phyloP scores from a whole-genome alignment of 2,329 filamentous ascomycete species.

The Cryphonectria japonica region DNA sequence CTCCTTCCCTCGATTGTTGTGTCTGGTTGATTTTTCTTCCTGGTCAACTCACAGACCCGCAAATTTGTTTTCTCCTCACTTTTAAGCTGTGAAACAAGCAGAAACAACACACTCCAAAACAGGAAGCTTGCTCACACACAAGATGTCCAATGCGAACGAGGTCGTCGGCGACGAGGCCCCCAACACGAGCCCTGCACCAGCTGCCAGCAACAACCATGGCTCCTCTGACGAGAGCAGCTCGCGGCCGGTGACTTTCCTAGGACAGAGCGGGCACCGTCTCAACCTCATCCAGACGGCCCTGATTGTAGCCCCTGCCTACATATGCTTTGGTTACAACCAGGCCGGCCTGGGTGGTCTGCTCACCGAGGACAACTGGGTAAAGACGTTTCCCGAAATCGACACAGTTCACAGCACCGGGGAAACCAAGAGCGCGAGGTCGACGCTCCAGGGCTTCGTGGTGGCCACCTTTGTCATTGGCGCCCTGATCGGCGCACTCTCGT shows the following conservation, averaged over 20 bases:
- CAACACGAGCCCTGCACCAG: not conserved
- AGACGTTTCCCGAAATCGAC: conserved; percentile 53
- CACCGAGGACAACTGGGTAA: conserved; percentile 40
- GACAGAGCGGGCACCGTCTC: conserved; percentile 29
- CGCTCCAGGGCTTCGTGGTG: conserved; percentile 35
- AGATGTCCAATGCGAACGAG: conserved; percentile 19
- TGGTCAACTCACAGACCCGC: too few species aligned
- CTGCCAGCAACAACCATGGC: not conserved
- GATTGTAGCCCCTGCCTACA: conserved; percentile 40
- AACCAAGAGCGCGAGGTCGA: conserved; percentile 45
- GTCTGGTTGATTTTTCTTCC: not conserved
- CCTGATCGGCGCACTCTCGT: conserved; percentile 32
- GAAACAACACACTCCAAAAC: too few species aligned
- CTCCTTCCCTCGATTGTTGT: conserved; percentile 21
- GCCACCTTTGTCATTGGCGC: conserved; percentile 34
- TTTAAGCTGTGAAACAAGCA: too few species aligned
- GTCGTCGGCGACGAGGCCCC: not conserved
- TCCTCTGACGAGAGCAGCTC: not conserved
- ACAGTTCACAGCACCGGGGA: conserved; percentile 48
- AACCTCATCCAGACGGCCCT: conserved; percentile 28
- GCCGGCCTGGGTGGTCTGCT: conserved; percentile 51
- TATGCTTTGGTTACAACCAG: conserved; percentile 57
- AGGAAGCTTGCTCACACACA: not conserved
- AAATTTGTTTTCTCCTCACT: too few species aligned
- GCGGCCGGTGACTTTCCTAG: conserved; percentile 22